Evolutionary conservation across 148 eudicot genomes (phyloP), one percentile per base, ranked within the genome.

Genomic region (Fagopyrum esculentum): DNA sequence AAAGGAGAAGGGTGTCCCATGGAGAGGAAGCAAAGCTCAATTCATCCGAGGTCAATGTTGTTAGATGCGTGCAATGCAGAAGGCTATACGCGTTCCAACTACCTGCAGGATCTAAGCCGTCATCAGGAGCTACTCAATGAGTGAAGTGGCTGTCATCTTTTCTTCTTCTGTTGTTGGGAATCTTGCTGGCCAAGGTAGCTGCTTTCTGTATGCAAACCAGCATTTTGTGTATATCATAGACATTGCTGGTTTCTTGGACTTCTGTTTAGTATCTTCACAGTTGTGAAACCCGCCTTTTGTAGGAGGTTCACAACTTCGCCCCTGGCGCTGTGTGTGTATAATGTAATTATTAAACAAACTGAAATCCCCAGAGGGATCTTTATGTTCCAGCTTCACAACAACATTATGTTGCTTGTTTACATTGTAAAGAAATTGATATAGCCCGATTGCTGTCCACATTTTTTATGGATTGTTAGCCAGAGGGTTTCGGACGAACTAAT

Each of bases 61-160:
- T 19, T 82, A 63, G 90, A 87, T 47, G 79, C 83, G 35, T 87
- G 84, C 75, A 85, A 87, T 75, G 45, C 80, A 66, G 91, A 85
- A 10, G 83, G 78, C 8, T 87, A 87, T 59, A 82, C 84, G 69
- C 43, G 74, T 13, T 72, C 88, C 11, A 80, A 74, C 26, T 87
- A 85, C 59, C 80, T 87, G 2, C 75, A 85, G 12, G 88, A 85
- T 81, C 83, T 87, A 17, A 79, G 83, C 80, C 88, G 91, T 30
- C 88, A 87, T 74, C 82, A 66, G 82, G 78, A 87, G 66, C 87
- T 87, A 17, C 83, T 84, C 57, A 72, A 83, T 82, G 88, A 87
- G 81, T 84, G 69, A 82, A 64, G 59, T 55, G 6, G 59, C 59
- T 55, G 12, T 54, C 19, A 55, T 4, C n/a, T 13, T 55, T 17